Base-by-base conservation (phyloP, 2,329 filamentous ascomycete genomes). In the Fusarium virguliforme region DNA sequence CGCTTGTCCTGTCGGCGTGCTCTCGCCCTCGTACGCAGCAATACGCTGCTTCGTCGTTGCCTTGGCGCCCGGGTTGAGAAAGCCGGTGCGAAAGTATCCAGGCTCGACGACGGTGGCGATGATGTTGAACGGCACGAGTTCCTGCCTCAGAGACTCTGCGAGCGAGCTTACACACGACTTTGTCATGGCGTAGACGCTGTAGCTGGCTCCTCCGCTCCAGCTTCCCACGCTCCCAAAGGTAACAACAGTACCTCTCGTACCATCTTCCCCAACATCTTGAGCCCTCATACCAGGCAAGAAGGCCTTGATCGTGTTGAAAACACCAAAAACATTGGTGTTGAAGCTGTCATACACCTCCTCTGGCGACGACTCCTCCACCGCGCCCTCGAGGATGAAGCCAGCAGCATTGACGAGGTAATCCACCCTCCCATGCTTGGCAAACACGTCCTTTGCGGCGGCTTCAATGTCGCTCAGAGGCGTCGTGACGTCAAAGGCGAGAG, bases 281-380 rank as follows among this genome's bases (percentile, higher is more conserved):
- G 75, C 77, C 12, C 87, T 83, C 62, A 89, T 79, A 4, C 84
- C 79, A 0, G 85, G 85, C 0, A 87, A 70, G 5, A 87, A 82
- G 0, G 85, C 84, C 6, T 84, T 82, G 30, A 83, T 81, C 1
- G 87, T 81, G 62, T 85, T 86, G 57, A 87, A 75, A 8, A 80
- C 76, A 3, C 86, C 87, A 67, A 88, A 85, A 32, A 89, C 84
- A 62, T 89, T 89, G 34, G 85, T 86, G 72, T 85, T 81, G 75
- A 87, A 87, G 10, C 76, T 69, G 3, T 78, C 74, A 10, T 77
- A 78, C 26, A 82, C 72, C 65, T 85, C 82, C 37, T 81, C 69
- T 2, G 77, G 74, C 3, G 77, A 79, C 0, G 75, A 72, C 67
- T 84, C 84, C 65, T 86, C 84, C 2, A 81, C 74, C 0, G 81